Evolutionary conservation across 169 alveolate species (phyloP), one percentile per base, ranked within the genome.

Genomic region (Plasmodium vinckei): DNA sequence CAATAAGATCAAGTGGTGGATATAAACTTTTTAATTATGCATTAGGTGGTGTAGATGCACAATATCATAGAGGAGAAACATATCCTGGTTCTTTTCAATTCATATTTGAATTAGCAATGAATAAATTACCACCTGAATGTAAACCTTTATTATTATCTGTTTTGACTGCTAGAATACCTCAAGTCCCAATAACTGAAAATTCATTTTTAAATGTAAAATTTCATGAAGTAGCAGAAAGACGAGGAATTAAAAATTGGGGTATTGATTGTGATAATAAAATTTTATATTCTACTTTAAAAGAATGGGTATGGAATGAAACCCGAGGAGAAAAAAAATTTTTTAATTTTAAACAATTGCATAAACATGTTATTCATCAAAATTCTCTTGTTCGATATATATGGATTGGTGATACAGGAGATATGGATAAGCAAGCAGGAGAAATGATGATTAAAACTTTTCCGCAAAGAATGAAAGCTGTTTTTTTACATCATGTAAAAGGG

Each of bases 401-500:
- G 97, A 94, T 95, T 7, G 97, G 97, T 1, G 97, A 95, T 82
- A 95, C 97, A 3, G 97, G 97, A 0, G 97, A 95, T 79, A 93
- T 87, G 95, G 97, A 95, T 27, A 88, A 89, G 2, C 95, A 95
- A 79, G 97, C 96, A 0, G 97, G 97, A 1, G 97, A 95, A 65
- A 70, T 94, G 95, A 95, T 95, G 97, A 95, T 95, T 5, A 69
- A 92, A 44, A 89, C 79, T 6, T 89, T 91, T 75, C 97, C 97
- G 0, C 93, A 93, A 46, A 82, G 92, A 42, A 77, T 94, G 49
- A 92, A 92, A 87, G 97, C 97, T 7, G 94, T 95, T 47, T 95
- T 94, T 71, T 89, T 95, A 77, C 97, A 95, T 71, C 94, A 88
- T 72, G 97, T 95, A 5, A 89, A 92, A 15, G 94, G 89, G 6